Base-by-base conservation (phyloP, 495 filamentous ascomycete species). In the Daldinia childiae region DNA sequence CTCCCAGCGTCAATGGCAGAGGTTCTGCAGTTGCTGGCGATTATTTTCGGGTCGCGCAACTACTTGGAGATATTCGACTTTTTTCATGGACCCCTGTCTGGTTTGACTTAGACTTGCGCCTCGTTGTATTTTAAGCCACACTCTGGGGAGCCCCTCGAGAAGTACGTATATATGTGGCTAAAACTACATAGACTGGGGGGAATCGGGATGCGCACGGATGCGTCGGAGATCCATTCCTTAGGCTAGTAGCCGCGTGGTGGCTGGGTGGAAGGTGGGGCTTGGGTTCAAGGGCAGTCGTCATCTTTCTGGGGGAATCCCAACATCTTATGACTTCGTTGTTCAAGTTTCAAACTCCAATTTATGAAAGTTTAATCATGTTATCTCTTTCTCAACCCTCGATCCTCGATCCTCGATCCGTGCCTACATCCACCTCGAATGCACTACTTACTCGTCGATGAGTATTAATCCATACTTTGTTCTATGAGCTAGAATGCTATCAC, bases 41-140 rank as follows among this genome's bases (percentile, higher is more conserved):
- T 48, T 61, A 15, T 55, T 62, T 30, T 54, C 45, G 24, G 27
- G 38, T 34, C 65, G 64, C 57, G 52, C 68, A 30, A 52, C 45
- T 50, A 36, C n/a, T 60, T 43, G 57, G 38, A 9, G 56, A 68
- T 67, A 62, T 66, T 56, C 58, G 71, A 77, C 72, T 75, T 77
- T 77, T 77, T 77, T 77, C 60, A 62, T 64, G 19, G 64, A 69
- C 62, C 43, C 67, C 60, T 63, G 68, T 58, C 45, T 39, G 6
- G 27, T 65, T 15, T 34, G 17, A 57, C 27, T 30, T 32, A 48
- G 36, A 58, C 38, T 26, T 34, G 48, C 34, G 56, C 41, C 29
- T 26, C 54, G 5, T 26, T 45, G 5, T 34, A 12, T 7, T 6
- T 30, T 8, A 60, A 70, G 66, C 73, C 73, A 76, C 60, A 68